Evolutionary conservation across 495 filamentous ascomycete genomes (phyloP).

Genomic region (Bathelium albidoporum): DNA sequence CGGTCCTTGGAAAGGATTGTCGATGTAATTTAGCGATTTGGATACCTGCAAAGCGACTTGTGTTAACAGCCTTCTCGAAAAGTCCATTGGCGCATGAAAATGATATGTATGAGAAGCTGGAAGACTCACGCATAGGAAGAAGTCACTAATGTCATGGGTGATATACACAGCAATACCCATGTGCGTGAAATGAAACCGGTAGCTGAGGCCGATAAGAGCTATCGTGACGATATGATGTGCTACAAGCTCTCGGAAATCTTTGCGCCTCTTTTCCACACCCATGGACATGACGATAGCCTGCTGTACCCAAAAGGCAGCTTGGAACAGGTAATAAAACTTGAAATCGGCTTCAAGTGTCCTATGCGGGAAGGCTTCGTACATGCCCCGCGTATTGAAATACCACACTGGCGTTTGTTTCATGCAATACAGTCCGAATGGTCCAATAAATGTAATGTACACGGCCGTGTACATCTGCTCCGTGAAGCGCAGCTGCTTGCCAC

Average conservation of each 20-base stretch:
- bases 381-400: conserved; percentile 89
- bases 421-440: conserved; percentile 80
- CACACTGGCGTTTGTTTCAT: conserved; percentile 80
- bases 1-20: conserved; percentile 61
- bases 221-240: conserved; percentile 89
- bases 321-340: conserved; percentile 94
- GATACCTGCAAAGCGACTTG: conserved; percentile 53
- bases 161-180: conserved; percentile 97
- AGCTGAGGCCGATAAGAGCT: conserved; percentile 77
- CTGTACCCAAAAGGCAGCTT: conserved; percentile 94
- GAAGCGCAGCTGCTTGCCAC: conserved; percentile 79
- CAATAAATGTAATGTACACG: conserved; percentile 82
- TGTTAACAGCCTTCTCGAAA: not conserved
- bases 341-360: conserved; percentile 72
- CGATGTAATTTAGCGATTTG: conserved; percentile 88
- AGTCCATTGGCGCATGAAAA: no score
- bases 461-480: conserved; percentile 98
- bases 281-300: conserved; percentile 84
- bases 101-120: not conserved
- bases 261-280: conserved; percentile 86
- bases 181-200: conserved; percentile 96
- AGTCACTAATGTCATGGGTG: conserved; percentile 91
- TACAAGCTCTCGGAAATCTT: conserved; percentile 93
- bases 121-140: conserved; percentile 82
- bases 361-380: conserved; percentile 91